Evolutionary conservation across 2,329 filamentous ascomycete species (phyloP).

Genomic region (Thermoascus crustaceus): DNA sequence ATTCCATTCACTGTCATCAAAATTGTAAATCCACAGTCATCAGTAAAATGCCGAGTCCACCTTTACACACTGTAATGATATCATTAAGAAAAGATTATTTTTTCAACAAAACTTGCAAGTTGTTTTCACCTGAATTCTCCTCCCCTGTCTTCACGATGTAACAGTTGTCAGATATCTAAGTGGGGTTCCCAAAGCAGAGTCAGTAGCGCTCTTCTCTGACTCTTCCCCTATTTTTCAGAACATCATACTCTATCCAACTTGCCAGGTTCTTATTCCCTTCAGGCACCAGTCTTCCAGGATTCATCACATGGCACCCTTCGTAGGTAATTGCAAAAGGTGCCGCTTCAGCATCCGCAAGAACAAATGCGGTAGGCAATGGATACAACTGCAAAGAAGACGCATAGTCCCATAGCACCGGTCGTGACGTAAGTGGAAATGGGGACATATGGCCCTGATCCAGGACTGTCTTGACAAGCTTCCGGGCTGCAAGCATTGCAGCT

Average conservation of each 20-base stretch:
- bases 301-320: constrained; percentile 92
- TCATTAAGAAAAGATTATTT: no score
- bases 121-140: no score
- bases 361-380: constrained; percentile 74
- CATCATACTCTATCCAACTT: constrained; percentile 82
- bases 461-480: constrained; percentile 80
- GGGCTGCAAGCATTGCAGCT: constrained; percentile 43
- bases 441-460: constrained; percentile 84
- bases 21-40: no score
- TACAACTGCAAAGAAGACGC: constrained; percentile 70
- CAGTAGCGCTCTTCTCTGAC: constrained; percentile 57
- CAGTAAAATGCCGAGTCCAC: no score
- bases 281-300: constrained; percentile 71
- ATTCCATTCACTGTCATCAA: no score
- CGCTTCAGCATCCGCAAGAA: constrained; percentile 73
- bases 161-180: no score
- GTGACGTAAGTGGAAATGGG: constrained; percentile 70
- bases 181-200: no score
- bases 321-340: constrained; percentile 83
- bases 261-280: constrained; percentile 59
- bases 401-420: constrained; percentile 88
- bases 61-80: no score
- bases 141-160: no score
- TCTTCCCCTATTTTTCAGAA: constrained; percentile 52
- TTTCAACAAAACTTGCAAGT: no score